A percentile compares a stretch with the other conserved stretches of the same genome.
These are phyloP conservation scores for Casuarina cunninghamiana DNA, from an alignment of 306 rosid species.

Conservation along the genomic window DNA sequence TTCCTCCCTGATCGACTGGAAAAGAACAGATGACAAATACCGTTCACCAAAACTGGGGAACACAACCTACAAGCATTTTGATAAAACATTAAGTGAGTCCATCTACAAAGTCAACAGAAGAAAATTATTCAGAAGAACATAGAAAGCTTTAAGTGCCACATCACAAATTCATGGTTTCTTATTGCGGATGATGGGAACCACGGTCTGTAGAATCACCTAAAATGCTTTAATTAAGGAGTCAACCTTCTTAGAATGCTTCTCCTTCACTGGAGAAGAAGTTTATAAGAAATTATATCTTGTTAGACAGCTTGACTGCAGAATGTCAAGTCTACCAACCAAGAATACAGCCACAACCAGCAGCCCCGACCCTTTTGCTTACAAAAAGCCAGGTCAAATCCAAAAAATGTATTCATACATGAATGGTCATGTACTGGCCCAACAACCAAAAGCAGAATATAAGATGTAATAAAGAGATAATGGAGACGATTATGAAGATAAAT, in stretches of 20 bases:
- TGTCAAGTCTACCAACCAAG: background rate
- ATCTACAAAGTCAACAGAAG: background rate
- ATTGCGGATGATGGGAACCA: conserved; percentile 1
- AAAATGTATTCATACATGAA: background rate
- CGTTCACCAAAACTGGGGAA: conserved; percentile 93
- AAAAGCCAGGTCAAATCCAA: background rate
- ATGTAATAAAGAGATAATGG: background rate
- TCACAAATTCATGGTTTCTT: background rate
- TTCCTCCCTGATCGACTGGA: conserved; percentile 91
- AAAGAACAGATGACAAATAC: conserved; percentile 74
- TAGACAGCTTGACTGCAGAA: background rate
- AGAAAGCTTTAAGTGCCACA: background rate
- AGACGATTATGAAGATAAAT: background rate
- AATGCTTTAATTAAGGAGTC: background rate
- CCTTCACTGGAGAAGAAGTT: background rate
- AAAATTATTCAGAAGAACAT: background rate
- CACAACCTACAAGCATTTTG: conserved; percentile 59
- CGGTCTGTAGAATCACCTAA: background rate
- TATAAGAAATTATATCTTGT: background rate
- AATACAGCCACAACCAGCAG: background rate
- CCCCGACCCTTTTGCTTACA: background rate
- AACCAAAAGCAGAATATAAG: background rate
- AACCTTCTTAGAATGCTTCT: background rate
- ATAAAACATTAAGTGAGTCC: conserved; percentile 3
- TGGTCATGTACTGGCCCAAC: conserved; percentile 4